Conservation (phyloP, 192 early-diverging fungal genomes). For the Funneliformis geosporum region DNA sequence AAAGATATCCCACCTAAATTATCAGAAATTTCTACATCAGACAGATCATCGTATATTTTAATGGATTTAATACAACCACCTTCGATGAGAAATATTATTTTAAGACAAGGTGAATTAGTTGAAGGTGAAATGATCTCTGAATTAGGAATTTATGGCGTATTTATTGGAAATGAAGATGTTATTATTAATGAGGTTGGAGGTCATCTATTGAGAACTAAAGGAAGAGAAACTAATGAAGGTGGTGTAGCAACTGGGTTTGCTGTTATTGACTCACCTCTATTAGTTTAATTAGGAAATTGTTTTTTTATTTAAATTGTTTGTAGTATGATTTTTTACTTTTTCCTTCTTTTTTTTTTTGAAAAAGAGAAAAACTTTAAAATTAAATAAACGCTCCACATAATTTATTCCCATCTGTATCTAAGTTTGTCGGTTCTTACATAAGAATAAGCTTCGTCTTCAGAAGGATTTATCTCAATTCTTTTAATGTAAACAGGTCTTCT, state of each 20-base stretch:
- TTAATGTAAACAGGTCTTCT: neutral
- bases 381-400: too few species aligned
- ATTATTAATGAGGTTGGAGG: conserved; percentile 79
- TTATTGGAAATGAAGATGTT: conserved; percentile 59
- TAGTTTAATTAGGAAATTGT: conserved; percentile 49
- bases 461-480: neutral
- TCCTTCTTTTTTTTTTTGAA: neutral
- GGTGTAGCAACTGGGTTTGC: conserved; percentile 95
- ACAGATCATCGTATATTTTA: conserved; percentile 85
- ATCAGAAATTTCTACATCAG: conserved; percentile 53
- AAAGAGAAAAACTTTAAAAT: too few species aligned
- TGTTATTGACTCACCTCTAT: conserved; percentile 84
- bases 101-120: conserved; percentile 75
- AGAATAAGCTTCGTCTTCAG: neutral
- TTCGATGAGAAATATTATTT: conserved; percentile 67
- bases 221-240: conserved; percentile 81
- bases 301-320: neutral
- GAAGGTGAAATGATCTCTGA: conserved; percentile 84
- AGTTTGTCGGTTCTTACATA: neutral
- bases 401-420: conserved; percentile 8
- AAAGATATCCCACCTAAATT: conserved; percentile 71
- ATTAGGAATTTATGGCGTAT: conserved; percentile 91
- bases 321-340: neutral
- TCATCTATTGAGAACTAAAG: conserved; percentile 92
- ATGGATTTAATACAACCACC: conserved; percentile 94